Conservation (phyloP, 1,284 basidiomycete genomes). For the Irpex sp. region DNA sequence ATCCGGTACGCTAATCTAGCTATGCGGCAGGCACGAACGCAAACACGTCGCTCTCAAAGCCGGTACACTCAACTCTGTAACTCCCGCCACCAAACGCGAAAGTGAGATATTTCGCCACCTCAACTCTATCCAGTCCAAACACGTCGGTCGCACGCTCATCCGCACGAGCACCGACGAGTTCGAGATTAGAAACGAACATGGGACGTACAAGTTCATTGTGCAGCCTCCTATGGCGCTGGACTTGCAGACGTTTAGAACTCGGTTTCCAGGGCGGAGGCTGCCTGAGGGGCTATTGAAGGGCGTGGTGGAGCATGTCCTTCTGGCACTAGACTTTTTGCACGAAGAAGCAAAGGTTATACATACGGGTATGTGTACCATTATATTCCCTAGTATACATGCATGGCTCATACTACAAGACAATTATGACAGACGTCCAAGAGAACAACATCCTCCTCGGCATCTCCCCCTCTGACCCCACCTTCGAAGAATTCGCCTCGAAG, state of each 20-base stretch:
- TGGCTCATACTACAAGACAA: background rate
- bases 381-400: background rate
- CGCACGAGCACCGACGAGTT: constrained; percentile 14
- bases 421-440: background rate
- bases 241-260: constrained; percentile 10
- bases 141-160: constrained; percentile 2
- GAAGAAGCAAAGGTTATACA: constrained; percentile 10
- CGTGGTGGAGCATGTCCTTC: constrained; percentile 9
- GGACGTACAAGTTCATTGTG: constrained; percentile 8
- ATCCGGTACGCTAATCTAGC: background rate
- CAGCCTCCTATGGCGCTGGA: constrained; percentile 16
- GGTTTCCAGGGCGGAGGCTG: constrained; percentile 5
- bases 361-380: constrained; percentile 6
- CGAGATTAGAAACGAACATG: constrained; percentile 10
- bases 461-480: background rate
- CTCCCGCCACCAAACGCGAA: constrained; percentile 4
- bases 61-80: constrained; percentile 6
- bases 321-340: constrained; percentile 16
- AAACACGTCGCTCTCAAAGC: constrained; percentile 22
- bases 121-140: constrained; percentile 7
- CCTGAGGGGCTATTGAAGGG: constrained; percentile 6
- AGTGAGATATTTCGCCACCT: constrained; percentile 7
- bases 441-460: constrained; percentile 6
- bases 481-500: background rate
- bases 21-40: constrained; percentile 10